Conservation (phyloP, 345 rosid species). For the Microthlaspi erraticum region DNA sequence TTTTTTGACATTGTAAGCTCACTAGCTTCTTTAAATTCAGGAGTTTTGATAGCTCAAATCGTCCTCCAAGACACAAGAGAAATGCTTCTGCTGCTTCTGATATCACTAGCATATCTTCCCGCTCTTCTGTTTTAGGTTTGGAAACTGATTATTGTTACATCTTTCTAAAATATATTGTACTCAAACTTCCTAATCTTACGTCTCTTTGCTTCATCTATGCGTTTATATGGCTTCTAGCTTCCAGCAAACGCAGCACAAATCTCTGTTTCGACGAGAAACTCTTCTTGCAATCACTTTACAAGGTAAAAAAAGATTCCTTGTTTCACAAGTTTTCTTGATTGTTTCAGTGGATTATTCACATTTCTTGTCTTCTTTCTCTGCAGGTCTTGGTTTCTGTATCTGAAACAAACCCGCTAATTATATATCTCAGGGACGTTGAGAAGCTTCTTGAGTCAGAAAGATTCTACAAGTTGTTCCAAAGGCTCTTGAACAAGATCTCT, state of each 20-base stretch:
- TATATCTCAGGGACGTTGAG: constrained; percentile 85
- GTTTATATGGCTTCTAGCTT: constrained; percentile 48
- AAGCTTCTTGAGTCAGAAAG: constrained; percentile 78
- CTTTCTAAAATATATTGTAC: not conserved
- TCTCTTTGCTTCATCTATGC: constrained; percentile 10
- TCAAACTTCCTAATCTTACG: constrained; percentile 14
- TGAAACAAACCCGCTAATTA: constrained; percentile 59
- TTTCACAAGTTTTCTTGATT: not conserved
- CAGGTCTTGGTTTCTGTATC: constrained; percentile 80
- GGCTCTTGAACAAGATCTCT: constrained; percentile 70
- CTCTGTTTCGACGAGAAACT: constrained; percentile 85
- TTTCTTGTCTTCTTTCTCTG: constrained; percentile 9
- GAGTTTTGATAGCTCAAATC: constrained; percentile 51
- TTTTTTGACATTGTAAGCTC: constrained; percentile 18
- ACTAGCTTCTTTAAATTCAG: constrained; percentile 47
- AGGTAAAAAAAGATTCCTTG: constrained; percentile 54
- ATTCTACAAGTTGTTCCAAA: constrained; percentile 66
- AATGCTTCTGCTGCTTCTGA: constrained; percentile 75
- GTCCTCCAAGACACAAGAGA: constrained; percentile 64
- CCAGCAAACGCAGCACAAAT: constrained; percentile 56
- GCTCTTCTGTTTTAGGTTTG: constrained; percentile 57
- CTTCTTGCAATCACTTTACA: constrained; percentile 82
- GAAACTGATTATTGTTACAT: constrained; percentile 20
- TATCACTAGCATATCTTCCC: constrained; percentile 58
- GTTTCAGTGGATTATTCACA: not conserved